Percentiles rank a stretch among this genome's conserved stretches.
Conservation (phyloP, 148 eudicot species). For the Heliosperma pusillum region DNA sequence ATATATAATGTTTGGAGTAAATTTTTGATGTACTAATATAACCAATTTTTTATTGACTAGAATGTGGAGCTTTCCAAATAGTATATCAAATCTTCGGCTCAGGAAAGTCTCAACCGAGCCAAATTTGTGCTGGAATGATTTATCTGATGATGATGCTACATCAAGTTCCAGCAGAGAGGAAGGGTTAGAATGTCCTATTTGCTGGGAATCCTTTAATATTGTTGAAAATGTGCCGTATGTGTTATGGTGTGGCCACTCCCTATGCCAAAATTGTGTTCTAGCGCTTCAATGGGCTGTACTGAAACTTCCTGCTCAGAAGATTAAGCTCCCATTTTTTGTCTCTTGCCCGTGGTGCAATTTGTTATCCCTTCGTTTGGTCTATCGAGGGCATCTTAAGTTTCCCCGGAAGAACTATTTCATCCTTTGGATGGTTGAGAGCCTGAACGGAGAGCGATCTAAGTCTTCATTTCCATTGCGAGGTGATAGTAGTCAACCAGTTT, state of each 20-base stretch:
- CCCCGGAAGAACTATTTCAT: conserved; percentile 73
- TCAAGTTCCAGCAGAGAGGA: conserved; percentile 53
- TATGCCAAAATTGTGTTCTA: conserved; percentile 67
- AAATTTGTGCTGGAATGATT: conserved; percentile 35
- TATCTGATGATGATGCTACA: conserved; percentile 60
- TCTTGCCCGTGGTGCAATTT: conserved; percentile 79
- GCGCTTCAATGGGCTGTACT: conserved; percentile 53
- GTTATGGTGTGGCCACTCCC: conserved; percentile 79
- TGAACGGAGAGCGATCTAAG: conserved; percentile 57
- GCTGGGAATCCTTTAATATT: conserved; percentile 58
- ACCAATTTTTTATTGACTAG: conserved; percentile 11
- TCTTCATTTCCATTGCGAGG: conserved; percentile 32
- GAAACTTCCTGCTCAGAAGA: conserved; percentile 48
- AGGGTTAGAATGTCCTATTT: conserved; percentile 73
- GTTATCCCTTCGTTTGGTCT: conserved; percentile 43
- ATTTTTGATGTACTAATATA: not conserved
- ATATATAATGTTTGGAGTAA: not conserved
- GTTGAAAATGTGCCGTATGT: conserved; percentile 64
- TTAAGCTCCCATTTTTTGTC: conserved; percentile 58
- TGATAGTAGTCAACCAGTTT: conserved; percentile 31
- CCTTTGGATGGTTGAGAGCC: conserved; percentile 78
- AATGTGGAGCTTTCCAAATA: conserved; percentile 45
- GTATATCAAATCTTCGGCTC: conserved; percentile 35
- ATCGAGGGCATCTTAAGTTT: conserved; percentile 55
- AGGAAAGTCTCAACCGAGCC: conserved; percentile 38